Evolutionary conservation across 805 yeast species (phyloP).

Genomic region (Torulaspora microellipsoides): DNA sequence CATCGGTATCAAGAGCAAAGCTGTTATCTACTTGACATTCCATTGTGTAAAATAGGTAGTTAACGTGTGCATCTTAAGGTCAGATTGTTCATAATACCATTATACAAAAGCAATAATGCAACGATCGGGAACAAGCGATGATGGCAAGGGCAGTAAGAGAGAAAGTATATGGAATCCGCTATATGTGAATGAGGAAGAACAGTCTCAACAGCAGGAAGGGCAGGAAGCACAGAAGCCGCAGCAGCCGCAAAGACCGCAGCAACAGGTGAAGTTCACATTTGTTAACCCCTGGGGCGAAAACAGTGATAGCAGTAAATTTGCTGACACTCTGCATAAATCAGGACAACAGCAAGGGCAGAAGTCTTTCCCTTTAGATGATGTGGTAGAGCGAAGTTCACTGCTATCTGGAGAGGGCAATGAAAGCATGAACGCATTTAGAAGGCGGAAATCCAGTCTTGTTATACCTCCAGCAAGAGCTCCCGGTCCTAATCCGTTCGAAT

Average conservation of each 20-base stretch:
- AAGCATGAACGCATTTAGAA: constrained; percentile 15
- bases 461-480: constrained; percentile 44
- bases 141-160: constrained; percentile 1
- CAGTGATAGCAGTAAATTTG: neutral
- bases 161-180: constrained; percentile 20
- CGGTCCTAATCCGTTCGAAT: constrained; percentile 39
- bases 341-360: neutral
- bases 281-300: constrained; percentile 25
- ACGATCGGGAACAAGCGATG: constrained; percentile 2
- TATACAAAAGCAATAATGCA: neutral
- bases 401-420: constrained; percentile 8
- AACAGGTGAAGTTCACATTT: constrained; percentile 16
- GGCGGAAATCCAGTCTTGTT: constrained; percentile 35
- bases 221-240: constrained; percentile 9
- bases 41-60: too few species aligned
- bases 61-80: too few species aligned
- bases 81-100: too few species aligned
- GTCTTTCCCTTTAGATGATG: neutral
- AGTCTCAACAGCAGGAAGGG: neutral
- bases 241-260: constrained; percentile 9
- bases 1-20: too few species aligned
- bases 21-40: too few species aligned
- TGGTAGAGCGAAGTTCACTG: constrained; percentile 5
- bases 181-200: constrained; percentile 8
- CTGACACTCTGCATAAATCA: neutral